Evolutionary conservation across 2,329 filamentous ascomycete species (phyloP), one percentile per base, ranked within the genome.

Genomic region (Fusarium pseudograminearum): DNA sequence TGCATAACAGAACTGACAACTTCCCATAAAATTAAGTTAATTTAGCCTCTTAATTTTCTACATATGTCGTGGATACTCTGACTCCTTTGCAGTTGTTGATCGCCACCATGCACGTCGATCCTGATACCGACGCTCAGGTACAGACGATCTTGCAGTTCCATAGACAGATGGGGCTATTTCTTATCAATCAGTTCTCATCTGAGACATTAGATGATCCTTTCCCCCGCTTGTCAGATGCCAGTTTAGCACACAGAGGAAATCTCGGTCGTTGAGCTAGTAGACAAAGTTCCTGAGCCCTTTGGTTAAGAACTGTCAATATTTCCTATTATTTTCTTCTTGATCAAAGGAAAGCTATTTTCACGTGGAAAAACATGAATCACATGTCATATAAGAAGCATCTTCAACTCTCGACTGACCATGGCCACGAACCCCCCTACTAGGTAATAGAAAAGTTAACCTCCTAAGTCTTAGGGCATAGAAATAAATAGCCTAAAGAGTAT

Each of bases 111-210:
- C 18, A 36, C 40, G 48, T 12, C 34, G 34, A 30, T 28, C 24
- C 14, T 33, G 36, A 20, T 52, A n/a, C 24, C 34, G 10, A 52
- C 24, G 28, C 34, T 28, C 24, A 41, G 48, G 48, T 52, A 52
- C 48, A 30, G 48, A 52, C 24, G 26, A 41, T 41, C 34, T 20
- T 15, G 9, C 9, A 34, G 48, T 11, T 30, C n/a, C 34, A 40
- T 34, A 24, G 34, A 28, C 24, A 24, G 34, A 40, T 22, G 34
- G 28, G 34, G 12, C n/a, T 22, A 12, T 14, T 22, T 38, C 26
- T 52, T 41, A 52, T 52, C 34, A 52, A 52, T 52, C 34, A 52
- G n/a, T 41, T 40, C 18, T 30, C 26, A 33, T 26, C 18, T 41
- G 44, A 30, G 24, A 36, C 18, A 22, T 16, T 31, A 15, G 18